Base-by-base conservation (phyloP, 1,284 basidiomycete genomes). In the Apiotrichum mycotoxinovorans region DNA sequence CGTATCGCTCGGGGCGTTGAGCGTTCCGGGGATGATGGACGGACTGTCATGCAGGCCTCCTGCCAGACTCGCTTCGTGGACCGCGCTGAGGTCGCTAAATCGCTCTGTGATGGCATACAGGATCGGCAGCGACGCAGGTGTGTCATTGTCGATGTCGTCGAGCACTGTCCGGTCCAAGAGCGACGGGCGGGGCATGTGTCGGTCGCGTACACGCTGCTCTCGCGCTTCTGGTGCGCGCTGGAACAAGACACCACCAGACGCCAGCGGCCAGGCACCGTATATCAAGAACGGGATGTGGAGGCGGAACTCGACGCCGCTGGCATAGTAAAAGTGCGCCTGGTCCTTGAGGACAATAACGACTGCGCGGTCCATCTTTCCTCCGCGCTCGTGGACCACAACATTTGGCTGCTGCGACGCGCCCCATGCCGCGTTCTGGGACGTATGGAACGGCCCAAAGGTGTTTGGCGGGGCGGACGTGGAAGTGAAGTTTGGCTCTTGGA, bases 251-350 rank as follows among this genome's bases (percentile, higher is more conserved):
- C 76, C 75, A 26, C 74, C 75, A n/a, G 54, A 57, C 25, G 60
- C 54, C 8, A 91, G 76, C 1, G 90, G 83, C 89, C 89, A 93
- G 1, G 87, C 89, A 54, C 79, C 81, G 22, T 86, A 82, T 5
- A 92, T 85, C 50, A 85, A 80, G 71, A 92, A 93, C 0, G 91
- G 91, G 0, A 94, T 76, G n/a, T 87, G 83, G 63, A 91, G 85
- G 0, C 85, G 86, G 67, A 87, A 86, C 66, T 89, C 85, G 37
- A 84, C 75, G 2, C 91, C 91, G 52, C 87, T 86, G 52, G 83
- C 79, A 52, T 87, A 80, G 68, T 85, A 89, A 44, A 93, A 83
- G 67, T 85, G 85, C 42, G 85, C 87, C 30, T 86, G 82, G 64
- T 83, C 86, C 40, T 87, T 82, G 22, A 93, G 78, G 68, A 94